These are phyloP conservation scores for Eruca vesicaria DNA, from an alignment of 441 rosid species.

Conservation along the genomic window DNA sequence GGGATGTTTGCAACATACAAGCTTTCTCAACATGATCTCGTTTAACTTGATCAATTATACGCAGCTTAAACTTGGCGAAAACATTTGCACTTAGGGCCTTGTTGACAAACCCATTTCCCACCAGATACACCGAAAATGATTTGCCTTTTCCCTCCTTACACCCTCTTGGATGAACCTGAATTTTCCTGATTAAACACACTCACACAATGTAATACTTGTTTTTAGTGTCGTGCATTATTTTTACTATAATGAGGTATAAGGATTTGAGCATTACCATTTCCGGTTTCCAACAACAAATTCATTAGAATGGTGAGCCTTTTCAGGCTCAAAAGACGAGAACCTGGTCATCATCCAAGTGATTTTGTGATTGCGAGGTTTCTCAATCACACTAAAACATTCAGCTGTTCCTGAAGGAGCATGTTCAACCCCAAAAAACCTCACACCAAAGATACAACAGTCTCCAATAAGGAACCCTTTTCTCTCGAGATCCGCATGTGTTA, in stretches of 20 bases:
- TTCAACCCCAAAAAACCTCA: not conserved
- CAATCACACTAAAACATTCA: conserved; percentile 21
- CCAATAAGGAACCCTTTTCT: not conserved
- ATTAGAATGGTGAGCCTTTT: not conserved
- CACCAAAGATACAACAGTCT: not conserved
- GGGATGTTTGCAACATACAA: not conserved
- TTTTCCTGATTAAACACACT: conserved; percentile 8
- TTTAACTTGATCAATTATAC: conserved; percentile 11
- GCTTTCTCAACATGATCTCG: not conserved
- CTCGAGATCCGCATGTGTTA: not conserved
- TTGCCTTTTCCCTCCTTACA: not conserved
- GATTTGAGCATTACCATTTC: conserved; percentile 8
- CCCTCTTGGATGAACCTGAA: conserved; percentile 15
- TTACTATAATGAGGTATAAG: not conserved
- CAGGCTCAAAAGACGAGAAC: conserved; percentile 12
- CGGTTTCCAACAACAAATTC: conserved; percentile 26
- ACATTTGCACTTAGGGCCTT: not conserved
- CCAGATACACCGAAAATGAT: conserved; percentile 15
- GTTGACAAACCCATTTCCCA: conserved; percentile 4
- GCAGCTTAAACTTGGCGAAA: conserved; percentile 7
- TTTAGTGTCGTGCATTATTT: too few relatives aligned
- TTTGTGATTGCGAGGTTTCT: conserved; percentile 26
- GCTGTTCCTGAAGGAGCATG: not conserved
- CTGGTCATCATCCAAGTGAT: conserved; percentile 26
- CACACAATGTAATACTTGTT: not conserved